A percentile compares a stretch with the other conserved stretches of the same genome.
Conservation (phyloP, 441 rosid genomes). For the Adansonia madagascariensis region DNA sequence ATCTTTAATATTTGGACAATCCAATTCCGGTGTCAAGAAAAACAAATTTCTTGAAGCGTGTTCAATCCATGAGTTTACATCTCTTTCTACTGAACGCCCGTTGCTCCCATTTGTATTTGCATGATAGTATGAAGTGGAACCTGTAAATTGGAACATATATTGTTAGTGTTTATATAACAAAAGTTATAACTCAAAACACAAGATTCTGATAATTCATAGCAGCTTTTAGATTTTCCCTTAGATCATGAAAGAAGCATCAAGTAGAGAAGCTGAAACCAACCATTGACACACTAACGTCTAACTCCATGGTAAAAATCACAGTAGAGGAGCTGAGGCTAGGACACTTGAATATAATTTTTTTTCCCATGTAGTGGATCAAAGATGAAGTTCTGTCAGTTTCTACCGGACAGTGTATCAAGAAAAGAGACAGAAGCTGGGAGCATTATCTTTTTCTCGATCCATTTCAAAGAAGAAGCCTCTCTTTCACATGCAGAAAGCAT, state of each 20-base stretch:
- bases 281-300: neutral
- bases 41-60: constrained; percentile 6
- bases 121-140: constrained; percentile 96
- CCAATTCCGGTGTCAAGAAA: neutral
- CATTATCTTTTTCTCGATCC: neutral
- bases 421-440: neutral
- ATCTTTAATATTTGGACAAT: neutral
- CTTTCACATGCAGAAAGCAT: no score
- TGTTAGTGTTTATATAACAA: neutral
- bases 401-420: neutral
- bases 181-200: neutral
- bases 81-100: constrained; percentile 97
- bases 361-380: neutral
- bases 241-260: neutral
- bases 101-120: constrained; percentile 99
- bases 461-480: neutral
- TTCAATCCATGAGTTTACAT: constrained; percentile 95
- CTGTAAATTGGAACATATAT: constrained; percentile 44
- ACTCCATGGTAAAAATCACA: neutral
- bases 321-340: neutral
- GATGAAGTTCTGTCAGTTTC: neutral
- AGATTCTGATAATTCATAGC: neutral
- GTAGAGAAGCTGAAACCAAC: neutral
- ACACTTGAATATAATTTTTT: neutral
- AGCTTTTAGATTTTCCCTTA: neutral